Evolutionary conservation across 805 yeast genomes (phyloP), one percentile per base, ranked within the genome.

Genomic region (Candida silvicultrix): DNA sequence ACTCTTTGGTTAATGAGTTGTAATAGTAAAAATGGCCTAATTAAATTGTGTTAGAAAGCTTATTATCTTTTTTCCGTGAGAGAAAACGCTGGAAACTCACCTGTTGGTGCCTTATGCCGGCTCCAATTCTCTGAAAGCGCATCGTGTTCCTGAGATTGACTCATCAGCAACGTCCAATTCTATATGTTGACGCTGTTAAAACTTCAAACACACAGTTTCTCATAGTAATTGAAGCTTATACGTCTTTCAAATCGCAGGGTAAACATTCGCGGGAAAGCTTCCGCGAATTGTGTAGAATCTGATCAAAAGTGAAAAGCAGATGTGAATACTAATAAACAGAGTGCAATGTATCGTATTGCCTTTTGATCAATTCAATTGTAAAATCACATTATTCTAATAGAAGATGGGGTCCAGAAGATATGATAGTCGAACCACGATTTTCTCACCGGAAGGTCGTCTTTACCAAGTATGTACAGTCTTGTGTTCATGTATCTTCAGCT

Each of bases 381-480:
- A 21, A 25, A 23, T 19, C 20, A 18, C 22, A 35, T 8, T 37
- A 16, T 28, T 28, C 20, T 25, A 7, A 28, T 32, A n/a, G 35
- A 45, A 40, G 44, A 77, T 77, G 82, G 81, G 82, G 16, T 88
- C 97, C 57, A 85, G 98, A 85, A 83, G 99, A 79, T 94, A 94
- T 89, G 99, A 94, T 70, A 85, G 96, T 51, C 81, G 99, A 77
- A 94, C 99, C 43, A 94, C 99, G 5, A 95, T 94, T 61, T 94
- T 94, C 71, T 92, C 98, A 36, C 99, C 99, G 10, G 99, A 94
- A 66, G 99, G 99, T 36, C 81, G 99, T 68, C 76, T 94, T 47
- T 94, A 94, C 69, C 99, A 94, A 70, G 89, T 80, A 57, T 15
- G 77, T 67, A 8, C 21, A 19, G 19, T n/a, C n/a, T 41, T 2